A percentile compares a stretch with the other conserved stretches of the same genome.
Conservation (phyloP, 192 early-diverging fungal species). For the Geranomyces variabilis region DNA sequence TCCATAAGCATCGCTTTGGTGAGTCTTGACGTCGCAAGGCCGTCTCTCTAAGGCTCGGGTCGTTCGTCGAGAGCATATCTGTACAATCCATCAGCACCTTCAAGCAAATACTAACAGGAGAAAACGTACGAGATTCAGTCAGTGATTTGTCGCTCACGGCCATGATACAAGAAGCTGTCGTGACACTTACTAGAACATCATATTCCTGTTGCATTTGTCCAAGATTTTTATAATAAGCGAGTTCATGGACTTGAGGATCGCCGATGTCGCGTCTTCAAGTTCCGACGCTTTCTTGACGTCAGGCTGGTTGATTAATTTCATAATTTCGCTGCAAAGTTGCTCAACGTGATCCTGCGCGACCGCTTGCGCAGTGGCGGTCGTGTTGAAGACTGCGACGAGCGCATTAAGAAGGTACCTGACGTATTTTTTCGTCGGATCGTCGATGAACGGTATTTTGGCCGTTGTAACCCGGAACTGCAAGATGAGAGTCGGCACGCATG, state of each 20-base stretch:
- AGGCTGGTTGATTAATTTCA: constrained; percentile 80
- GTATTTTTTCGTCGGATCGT: constrained; percentile 36
- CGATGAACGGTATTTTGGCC: constrained; percentile 62
- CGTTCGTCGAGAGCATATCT: not conserved
- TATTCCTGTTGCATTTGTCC: constrained; percentile 80
- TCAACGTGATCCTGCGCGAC: constrained; percentile 69
- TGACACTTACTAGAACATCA: not conserved
- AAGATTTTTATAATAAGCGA: constrained; percentile 87
- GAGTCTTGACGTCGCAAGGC: constrained; percentile 83
- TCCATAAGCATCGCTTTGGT: constrained; percentile 97
- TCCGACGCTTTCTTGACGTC: constrained; percentile 47
- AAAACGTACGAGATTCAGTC: too few species aligned
- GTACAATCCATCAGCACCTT: constrained; percentile 16
- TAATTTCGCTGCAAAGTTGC: constrained; percentile 74
- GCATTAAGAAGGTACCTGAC: constrained; percentile 81
- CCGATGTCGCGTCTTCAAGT: constrained; percentile 56
- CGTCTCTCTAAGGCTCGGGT: constrained; percentile 9
- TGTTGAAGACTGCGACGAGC: constrained; percentile 77
- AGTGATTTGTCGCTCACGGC: too few species aligned
- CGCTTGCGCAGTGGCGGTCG: constrained; percentile 63
- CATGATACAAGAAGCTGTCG: not conserved
- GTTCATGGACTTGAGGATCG: constrained; percentile 77
- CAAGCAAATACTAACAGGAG: constrained; percentile 3
- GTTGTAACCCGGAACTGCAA: constrained; percentile 66
- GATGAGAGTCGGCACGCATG: constrained; percentile 71